Conservation (phyloP, 176 grass and related monocot species). For the Eleusine coracana region DNA sequence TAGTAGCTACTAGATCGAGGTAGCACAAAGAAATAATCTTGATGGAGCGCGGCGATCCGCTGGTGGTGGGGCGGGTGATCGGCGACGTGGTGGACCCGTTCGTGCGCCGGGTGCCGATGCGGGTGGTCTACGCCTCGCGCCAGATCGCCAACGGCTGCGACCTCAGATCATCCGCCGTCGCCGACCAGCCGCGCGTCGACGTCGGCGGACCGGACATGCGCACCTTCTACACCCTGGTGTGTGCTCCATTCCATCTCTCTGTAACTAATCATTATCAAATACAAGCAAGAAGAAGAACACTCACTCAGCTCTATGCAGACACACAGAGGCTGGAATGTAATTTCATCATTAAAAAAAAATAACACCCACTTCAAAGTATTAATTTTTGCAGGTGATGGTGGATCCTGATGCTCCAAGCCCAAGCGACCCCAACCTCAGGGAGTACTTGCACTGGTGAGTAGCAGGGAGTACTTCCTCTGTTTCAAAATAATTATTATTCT, state of each 20-base stretch:
- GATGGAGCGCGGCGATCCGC: constrained; percentile 51
- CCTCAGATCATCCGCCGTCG: constrained; percentile 53
- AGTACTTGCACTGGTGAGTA: constrained; percentile 69
- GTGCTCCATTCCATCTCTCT: neutral
- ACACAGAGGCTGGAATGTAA: too few relatives aligned
- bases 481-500: too few relatives aligned
- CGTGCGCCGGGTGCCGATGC: constrained; percentile 49
- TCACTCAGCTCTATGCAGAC: too few relatives aligned
- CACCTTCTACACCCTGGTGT: constrained; percentile 71
- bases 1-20: too few relatives aligned
- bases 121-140: constrained; percentile 53
- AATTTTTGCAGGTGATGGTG: constrained; percentile 44
- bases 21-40: too few relatives aligned
- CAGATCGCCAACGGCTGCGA: constrained; percentile 69
- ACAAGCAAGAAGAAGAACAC: too few relatives aligned
- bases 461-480: too few relatives aligned
- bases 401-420: constrained; percentile 64
- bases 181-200: constrained; percentile 58
- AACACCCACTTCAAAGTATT: too few relatives aligned
- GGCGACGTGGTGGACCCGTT: constrained; percentile 80
- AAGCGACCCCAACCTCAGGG: constrained; percentile 54
- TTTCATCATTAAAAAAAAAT: too few relatives aligned
- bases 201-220: constrained; percentile 57
- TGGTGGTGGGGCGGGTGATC: constrained; percentile 70
- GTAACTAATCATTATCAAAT: too few relatives aligned